Evolutionary conservation across 345 rosid species (phyloP).

Genomic region (Microcos paniculata): DNA sequence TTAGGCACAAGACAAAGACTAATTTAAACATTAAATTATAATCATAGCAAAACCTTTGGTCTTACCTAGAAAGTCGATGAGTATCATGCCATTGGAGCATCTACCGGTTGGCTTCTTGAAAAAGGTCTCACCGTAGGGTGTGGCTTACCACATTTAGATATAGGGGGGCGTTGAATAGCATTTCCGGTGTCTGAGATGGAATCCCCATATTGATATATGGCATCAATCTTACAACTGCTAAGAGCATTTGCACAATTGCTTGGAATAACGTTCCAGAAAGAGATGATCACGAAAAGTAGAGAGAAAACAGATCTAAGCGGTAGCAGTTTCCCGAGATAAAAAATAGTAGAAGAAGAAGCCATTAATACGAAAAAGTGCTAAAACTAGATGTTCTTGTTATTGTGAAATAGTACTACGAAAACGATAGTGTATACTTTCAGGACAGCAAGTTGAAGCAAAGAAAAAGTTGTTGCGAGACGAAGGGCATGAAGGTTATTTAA

Average conservation of each 20-base stretch:
- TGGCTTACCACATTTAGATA: background rate
- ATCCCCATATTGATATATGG: background rate
- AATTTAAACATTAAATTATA: too few species aligned
- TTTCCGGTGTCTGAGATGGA: background rate
- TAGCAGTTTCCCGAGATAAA: background rate
- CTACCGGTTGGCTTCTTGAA: background rate
- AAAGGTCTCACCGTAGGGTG: background rate
- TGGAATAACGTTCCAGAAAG: background rate
- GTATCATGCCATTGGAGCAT: background rate
- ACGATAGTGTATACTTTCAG: too few species aligned
- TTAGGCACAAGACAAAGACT: too few species aligned
- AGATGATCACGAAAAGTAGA: background rate
- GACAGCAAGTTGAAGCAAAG: too few species aligned
- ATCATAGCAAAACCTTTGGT: too few species aligned
- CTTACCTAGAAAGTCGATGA: too few species aligned
- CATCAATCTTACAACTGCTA: background rate
- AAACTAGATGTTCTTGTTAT: too few species aligned
- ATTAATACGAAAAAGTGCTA: too few species aligned
- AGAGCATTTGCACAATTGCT: background rate
- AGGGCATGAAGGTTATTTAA: too few species aligned
- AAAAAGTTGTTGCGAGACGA: too few species aligned
- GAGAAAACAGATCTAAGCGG: background rate
- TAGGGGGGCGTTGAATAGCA: background rate
- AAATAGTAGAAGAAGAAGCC: background rate
- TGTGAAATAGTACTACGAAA: too few species aligned